A percentile compares a stretch with the other conserved stretches of the same genome.
Conservation (phyloP, 2,329 filamentous ascomycete genomes). For the Graphiopsis chlorocephala region DNA sequence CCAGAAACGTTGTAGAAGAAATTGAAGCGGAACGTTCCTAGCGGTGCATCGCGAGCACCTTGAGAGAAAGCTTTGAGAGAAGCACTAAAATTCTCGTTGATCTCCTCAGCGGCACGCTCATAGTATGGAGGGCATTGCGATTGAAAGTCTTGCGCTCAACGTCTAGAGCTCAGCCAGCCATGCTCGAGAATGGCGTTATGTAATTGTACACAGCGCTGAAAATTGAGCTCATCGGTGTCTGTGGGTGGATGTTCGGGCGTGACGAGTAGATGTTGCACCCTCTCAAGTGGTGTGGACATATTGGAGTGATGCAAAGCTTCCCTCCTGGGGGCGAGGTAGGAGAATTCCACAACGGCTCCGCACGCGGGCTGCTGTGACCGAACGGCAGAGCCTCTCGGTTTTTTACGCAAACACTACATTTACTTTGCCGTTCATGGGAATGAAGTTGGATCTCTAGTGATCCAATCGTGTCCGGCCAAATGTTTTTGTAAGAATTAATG, state of each 20-base stretch:
- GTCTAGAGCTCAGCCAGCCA: slow-evolving; percentile 17
- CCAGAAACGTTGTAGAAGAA: slow-evolving; percentile 19
- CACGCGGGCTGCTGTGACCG: too few relatives aligned
- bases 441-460: too few relatives aligned
- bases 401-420: too few relatives aligned
- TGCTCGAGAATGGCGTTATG: slow-evolving; percentile 22
- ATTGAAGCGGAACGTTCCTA: neutral
- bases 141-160: slow-evolving; percentile 13
- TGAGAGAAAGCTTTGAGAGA: slow-evolving; percentile 17
- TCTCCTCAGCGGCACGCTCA: neutral
- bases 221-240: slow-evolving; percentile 17
- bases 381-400: too few relatives aligned
- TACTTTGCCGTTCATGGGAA: too few relatives aligned
- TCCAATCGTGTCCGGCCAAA: too few relatives aligned
- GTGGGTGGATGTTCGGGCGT: slow-evolving; percentile 18
- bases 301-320: neutral
- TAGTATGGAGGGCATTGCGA: slow-evolving; percentile 5
- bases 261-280: slow-evolving; percentile 18
- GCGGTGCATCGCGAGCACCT: slow-evolving; percentile 10
- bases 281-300: slow-evolving; percentile 9
- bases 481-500: too few relatives aligned
- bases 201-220: slow-evolving; percentile 16
- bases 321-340: neutral
- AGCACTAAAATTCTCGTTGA: slow-evolving; percentile 6
- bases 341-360: neutral